Evolutionary conservation across 2,329 filamentous ascomycete genomes (phyloP).

Genomic region (Magnaporthiopsis poae): DNA sequence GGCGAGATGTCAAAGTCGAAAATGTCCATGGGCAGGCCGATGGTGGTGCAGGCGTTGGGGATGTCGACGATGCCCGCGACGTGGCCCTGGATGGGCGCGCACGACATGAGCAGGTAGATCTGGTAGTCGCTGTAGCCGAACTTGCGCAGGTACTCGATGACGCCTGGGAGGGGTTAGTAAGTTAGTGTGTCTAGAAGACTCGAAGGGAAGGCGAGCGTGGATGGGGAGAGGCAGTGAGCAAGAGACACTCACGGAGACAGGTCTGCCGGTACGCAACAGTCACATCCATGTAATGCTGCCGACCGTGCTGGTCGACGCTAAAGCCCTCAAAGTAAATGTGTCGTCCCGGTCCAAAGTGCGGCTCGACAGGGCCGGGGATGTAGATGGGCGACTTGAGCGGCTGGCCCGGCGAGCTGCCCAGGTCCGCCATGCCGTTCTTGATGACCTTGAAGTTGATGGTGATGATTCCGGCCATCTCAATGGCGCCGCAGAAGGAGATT

Average conservation of each 20-base stretch:
- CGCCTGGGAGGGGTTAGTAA: constrained; percentile 28
- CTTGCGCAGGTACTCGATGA: constrained; percentile 68
- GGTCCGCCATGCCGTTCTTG: constrained; percentile 64
- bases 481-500: constrained; percentile 80
- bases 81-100: constrained; percentile 78
- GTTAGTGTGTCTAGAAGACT: too few species aligned
- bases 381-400: constrained; percentile 73
- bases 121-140: constrained; percentile 68
- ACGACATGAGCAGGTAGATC: constrained; percentile 74
- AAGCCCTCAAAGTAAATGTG: constrained; percentile 86
- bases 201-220: too few species aligned
- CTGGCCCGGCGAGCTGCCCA: constrained; percentile 31
- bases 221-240: constrained; percentile 4
- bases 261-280: constrained; percentile 81
- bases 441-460: constrained; percentile 84
- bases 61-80: constrained; percentile 85
- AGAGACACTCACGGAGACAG: constrained; percentile 39
- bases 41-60: constrained; percentile 80
- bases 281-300: constrained; percentile 81
- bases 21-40: constrained; percentile 84
- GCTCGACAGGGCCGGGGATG: constrained; percentile 76
- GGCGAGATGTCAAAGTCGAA: constrained; percentile 89
- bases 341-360: constrained; percentile 72
- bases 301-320: constrained; percentile 76
- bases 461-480: constrained; percentile 79